These are phyloP conservation scores for Suillus luteus DNA, from an alignment of 768 basidiomycete genomes.

Conservation along the genomic window DNA sequence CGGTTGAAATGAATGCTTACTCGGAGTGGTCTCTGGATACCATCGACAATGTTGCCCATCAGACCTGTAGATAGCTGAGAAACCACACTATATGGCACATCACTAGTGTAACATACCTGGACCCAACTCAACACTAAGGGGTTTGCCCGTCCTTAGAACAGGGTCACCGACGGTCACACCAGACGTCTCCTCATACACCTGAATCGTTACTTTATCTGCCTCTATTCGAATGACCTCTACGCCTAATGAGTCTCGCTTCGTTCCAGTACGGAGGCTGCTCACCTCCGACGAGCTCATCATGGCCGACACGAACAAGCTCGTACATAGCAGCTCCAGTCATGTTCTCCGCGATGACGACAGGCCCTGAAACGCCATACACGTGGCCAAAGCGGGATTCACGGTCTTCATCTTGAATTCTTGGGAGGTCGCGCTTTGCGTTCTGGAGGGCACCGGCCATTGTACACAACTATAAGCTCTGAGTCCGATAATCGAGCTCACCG, in stretches of 20 bases:
- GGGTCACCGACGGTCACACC: slow-evolving; percentile 99
- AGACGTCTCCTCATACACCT: slow-evolving; percentile 99
- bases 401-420: slow-evolving; percentile 90
- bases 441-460: slow-evolving; percentile 91
- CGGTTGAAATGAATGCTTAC: slow-evolving; percentile 44
- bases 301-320: slow-evolving; percentile 96
- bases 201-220: slow-evolving; percentile 96
- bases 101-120: slow-evolving; percentile 62
- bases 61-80: slow-evolving; percentile 56
- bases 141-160: slow-evolving; percentile 95
- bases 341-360: slow-evolving; percentile 95
- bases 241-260: slow-evolving; percentile 17
- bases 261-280: slow-evolving; percentile 22
- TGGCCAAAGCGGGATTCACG: slow-evolving; percentile 83
- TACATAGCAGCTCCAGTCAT: slow-evolving; percentile 98
- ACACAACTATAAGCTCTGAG: slow-evolving; percentile 16
- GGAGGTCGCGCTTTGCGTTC: slow-evolving; percentile 85
- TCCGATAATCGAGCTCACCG: not conserved
- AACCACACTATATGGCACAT: not conserved
- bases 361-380: slow-evolving; percentile 95
- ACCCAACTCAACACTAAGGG: slow-evolving; percentile 95
- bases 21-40: slow-evolving; percentile 90
- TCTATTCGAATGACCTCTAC: slow-evolving; percentile 99
- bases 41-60: slow-evolving; percentile 99
- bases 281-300: slow-evolving; percentile 98